phyloP scores from a whole-genome alignment of 768 basidiomycete species.

The Tulasnella sp. region DNA sequence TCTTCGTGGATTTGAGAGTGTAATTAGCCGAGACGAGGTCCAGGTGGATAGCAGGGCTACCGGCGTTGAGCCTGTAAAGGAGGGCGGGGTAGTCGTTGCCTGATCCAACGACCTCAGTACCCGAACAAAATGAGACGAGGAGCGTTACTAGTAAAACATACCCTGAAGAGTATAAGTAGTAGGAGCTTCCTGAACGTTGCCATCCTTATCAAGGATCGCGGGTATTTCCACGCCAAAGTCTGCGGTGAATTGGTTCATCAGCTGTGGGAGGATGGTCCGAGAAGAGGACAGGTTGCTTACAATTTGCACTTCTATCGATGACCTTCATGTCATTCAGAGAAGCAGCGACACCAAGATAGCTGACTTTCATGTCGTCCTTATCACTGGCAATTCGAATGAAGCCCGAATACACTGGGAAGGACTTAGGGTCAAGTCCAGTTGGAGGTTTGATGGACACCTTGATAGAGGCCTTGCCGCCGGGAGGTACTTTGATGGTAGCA shows the following conservation, averaged over 20 bases:
- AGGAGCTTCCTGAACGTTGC: not conserved
- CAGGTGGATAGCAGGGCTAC: constrained; percentile 28
- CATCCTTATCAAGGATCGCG: constrained; percentile 20
- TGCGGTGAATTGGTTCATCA: not conserved
- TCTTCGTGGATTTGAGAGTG: constrained; percentile 12
- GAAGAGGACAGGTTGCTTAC: not conserved
- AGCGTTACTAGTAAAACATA: not conserved
- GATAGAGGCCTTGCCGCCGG: constrained; percentile 51
- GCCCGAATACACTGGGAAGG: constrained; percentile 64
- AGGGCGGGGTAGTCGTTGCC: constrained; percentile 25
- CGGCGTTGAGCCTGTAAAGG: constrained; percentile 32
- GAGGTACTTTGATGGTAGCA: constrained; percentile 50
- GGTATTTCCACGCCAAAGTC: constrained; percentile 12
- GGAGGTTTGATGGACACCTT: constrained; percentile 55
- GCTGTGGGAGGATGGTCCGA: not conserved
- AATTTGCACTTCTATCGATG: constrained; percentile 50
- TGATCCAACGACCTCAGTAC: not conserved
- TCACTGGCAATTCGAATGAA: constrained; percentile 53
- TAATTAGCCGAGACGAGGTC: constrained; percentile 29
- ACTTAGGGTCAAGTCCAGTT: constrained; percentile 46
- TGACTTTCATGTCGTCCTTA: constrained; percentile 34
- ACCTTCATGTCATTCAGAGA: constrained; percentile 54
- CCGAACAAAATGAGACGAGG: too few species aligned
- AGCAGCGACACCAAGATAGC: constrained; percentile 54
- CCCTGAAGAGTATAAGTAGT: constrained; percentile 21